Evolutionary conservation across 345 rosid genomes (phyloP), one percentile per base, ranked within the genome.

Genomic region (Camelina neglecta): DNA sequence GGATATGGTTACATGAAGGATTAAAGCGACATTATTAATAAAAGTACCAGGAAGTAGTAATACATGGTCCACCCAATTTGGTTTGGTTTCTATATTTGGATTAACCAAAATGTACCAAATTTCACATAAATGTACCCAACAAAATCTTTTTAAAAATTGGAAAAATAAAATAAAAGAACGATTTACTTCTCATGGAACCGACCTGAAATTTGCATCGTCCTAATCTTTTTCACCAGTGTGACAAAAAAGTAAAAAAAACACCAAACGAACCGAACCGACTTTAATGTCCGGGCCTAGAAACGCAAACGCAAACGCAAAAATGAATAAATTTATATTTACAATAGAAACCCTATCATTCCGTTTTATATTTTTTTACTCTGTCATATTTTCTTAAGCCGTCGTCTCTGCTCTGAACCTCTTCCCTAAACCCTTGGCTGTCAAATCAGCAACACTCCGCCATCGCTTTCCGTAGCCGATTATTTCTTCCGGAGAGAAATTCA

Each of bases 391-490:
- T 26, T 24, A 6, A 31, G 36, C 36, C 8, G 64, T 12, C 51
- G 20, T 63, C 53, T 63, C 53, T 62, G 23, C 23, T 26, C 3
- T 62, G 9, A 55, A 55, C 60, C 36, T n/a, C 47, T 61, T 61
- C 50, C 33, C 11, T 42, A 42, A 62, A 42, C 67, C 67, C 23
- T 42, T 6, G 3, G 5, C 57, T 21, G 57, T 4, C 10, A 33
- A 42, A 16, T 24, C 23, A 20, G 29, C 29, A 26, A 39, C 44
- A 10, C 12, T 44, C 49, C 6, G 16, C 49, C 49, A 44, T 13
- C n/a, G 31, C 12, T 4, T 60, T 11, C 47, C 47, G 48, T 60
- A 48, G 47, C 67, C 67, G 67, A 38, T 63, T 24, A 26, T 36
- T 15, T 12, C n/a, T 42, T 42, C 44, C 44, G 44, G 44, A 10